phyloP scores from a whole-genome alignment of 2,329 filamentous ascomycete genomes.

The Cercospora sp. region DNA sequence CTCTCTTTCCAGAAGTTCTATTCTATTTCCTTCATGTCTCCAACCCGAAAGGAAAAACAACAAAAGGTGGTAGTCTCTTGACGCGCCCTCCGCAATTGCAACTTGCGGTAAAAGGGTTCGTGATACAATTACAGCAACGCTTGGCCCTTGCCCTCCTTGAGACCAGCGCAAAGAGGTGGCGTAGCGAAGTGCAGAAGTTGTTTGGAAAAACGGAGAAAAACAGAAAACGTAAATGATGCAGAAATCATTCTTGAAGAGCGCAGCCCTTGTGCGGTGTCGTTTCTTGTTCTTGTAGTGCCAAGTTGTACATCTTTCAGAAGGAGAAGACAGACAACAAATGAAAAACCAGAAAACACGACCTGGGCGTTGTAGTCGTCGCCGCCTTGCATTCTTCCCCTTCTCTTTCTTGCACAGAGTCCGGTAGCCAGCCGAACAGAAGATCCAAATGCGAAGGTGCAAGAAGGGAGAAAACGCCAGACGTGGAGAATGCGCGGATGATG shows the following conservation, averaged over 20 bases:
- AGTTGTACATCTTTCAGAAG: neutral
- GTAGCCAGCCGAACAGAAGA: neutral
- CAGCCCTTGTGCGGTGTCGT: neutral
- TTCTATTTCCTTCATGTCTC: neutral
- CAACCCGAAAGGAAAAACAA: neutral
- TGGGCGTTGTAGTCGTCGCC: neutral
- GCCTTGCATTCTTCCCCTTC: neutral
- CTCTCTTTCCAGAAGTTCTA: neutral
- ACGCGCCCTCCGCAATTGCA: neutral
- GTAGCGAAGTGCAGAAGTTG: neutral
- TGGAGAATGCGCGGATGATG: neutral
- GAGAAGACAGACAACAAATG: constrained; percentile 1
- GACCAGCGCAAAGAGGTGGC: neutral
- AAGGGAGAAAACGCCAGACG: neutral
- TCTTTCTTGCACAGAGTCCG: neutral
- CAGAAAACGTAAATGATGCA: neutral
- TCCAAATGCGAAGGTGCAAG: neutral
- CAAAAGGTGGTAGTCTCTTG: neutral
- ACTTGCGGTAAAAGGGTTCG: constrained; percentile 4
- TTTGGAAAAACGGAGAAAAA: neutral
- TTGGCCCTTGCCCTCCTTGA: neutral
- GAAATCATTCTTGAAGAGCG: constrained; percentile 3
- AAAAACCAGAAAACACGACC: neutral
- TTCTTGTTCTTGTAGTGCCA: neutral
- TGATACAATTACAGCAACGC: constrained; percentile 9